These are phyloP conservation scores for Naganishia sp. DNA, from an alignment of 1,284 basidiomycete species.

Conservation along the genomic window DNA sequence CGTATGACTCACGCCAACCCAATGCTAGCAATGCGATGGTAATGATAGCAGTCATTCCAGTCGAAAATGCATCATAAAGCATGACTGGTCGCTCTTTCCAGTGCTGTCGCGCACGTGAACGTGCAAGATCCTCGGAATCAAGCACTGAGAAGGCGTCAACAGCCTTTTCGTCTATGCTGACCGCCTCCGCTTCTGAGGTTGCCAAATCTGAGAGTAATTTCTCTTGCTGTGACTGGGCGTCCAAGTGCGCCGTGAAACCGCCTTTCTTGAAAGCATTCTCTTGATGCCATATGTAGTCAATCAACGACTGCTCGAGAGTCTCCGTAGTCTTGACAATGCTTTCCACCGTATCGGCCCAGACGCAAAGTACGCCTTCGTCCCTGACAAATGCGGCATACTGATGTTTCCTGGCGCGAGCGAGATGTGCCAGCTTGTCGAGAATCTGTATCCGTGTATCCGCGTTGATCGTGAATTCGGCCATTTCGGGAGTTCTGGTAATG, in stretches of 20 bases:
- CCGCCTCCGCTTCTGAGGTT: conserved; percentile 24
- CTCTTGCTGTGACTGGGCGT: conserved; percentile 42
- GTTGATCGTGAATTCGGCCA: conserved; percentile 45
- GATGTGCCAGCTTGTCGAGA: conserved; percentile 60
- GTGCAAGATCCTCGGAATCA: conserved; percentile 39
- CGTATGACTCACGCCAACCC: conserved; percentile 40
- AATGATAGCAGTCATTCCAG: conserved; percentile 56
- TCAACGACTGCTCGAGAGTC: conserved; percentile 74
- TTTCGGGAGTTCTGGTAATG: conserved; percentile 37
- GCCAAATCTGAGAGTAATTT: conserved; percentile 41
- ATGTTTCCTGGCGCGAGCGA: conserved; percentile 73
- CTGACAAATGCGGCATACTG: conserved; percentile 80
- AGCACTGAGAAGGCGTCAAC: conserved; percentile 38
- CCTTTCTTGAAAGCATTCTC: conserved; percentile 53
- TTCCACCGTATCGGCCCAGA: conserved; percentile 75
- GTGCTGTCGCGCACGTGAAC: conserved; percentile 34
- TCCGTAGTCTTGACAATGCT: conserved; percentile 61
- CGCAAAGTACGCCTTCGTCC: conserved; percentile 69
- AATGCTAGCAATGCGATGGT: conserved; percentile 40
- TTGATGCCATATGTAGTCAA: conserved; percentile 71
- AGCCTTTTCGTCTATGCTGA: conserved; percentile 30
- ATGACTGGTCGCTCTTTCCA: conserved; percentile 51
- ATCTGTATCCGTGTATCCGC: conserved; percentile 45
- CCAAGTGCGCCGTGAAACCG: conserved; percentile 43
- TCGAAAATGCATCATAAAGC: conserved; percentile 58